Evolutionary conservation across 2,329 filamentous ascomycete genomes (phyloP).

Genomic region (Fonsecaea monophora): DNA sequence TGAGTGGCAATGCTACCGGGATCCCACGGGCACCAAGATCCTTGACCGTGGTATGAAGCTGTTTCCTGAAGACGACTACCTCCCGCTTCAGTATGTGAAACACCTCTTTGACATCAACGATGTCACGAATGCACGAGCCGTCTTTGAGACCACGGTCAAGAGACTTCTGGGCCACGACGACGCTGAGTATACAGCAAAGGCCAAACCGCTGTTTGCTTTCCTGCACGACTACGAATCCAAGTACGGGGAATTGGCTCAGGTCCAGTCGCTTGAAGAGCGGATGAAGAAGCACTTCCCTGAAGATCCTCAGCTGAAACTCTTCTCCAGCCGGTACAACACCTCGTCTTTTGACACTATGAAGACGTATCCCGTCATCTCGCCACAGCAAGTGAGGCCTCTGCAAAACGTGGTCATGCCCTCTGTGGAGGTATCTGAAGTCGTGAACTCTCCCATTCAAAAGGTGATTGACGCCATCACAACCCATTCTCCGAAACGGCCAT

Average conservation of each 20-base stretch:
- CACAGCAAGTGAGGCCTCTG: constrained; percentile 76
- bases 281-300: constrained; percentile 95
- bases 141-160: constrained; percentile 93
- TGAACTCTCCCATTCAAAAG: constrained; percentile 47
- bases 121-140: constrained; percentile 90
- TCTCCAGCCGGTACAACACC: constrained; percentile 75
- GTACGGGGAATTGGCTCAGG: constrained; percentile 89
- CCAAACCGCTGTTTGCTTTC: constrained; percentile 85
- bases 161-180: constrained; percentile 71
- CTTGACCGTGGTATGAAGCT: constrained; percentile 92
- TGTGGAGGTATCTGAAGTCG: constrained; percentile 37
- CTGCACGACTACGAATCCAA: constrained; percentile 95
- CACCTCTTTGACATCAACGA: constrained; percentile 92
- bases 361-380: constrained; percentile 83
- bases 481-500: constrained; percentile 62
- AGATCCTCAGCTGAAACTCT: constrained; percentile 77
- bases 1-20: constrained; percentile 95
- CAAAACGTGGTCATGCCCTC: constrained; percentile 53
- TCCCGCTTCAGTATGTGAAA: constrained; percentile 95
- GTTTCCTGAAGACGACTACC: constrained; percentile 91
- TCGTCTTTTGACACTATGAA: constrained; percentile 80
- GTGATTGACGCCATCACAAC: constrained; percentile 47
- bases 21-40: constrained; percentile 89
- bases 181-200: constrained; percentile 73
- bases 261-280: constrained; percentile 86